Evolutionary conservation across 768 basidiomycete genomes (phyloP).

Genomic region (Pleurotus ostreatus): DNA sequence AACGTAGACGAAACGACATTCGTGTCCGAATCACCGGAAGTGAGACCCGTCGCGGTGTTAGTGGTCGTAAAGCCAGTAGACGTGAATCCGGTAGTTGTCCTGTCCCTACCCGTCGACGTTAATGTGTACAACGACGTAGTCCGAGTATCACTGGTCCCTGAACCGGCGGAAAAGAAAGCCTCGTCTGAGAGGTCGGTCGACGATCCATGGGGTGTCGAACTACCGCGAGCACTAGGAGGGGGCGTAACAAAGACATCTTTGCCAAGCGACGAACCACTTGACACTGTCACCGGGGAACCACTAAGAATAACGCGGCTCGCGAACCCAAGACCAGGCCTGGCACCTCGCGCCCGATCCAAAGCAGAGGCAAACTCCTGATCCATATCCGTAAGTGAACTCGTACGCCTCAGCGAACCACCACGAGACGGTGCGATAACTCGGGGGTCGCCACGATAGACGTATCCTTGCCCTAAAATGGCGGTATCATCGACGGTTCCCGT

Average conservation of each 20-base stretch:
- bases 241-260: conserved; percentile 38
- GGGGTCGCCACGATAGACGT: conserved; percentile 69
- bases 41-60: conserved; percentile 22
- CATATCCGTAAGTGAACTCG: conserved; percentile 78
- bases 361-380: conserved; percentile 51
- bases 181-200: conserved; percentile 27
- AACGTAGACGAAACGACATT: conserved; percentile 46
- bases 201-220: conserved; percentile 11
- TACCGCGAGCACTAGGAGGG: conserved; percentile 31
- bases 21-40: conserved; percentile 35
- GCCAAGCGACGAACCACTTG: conserved; percentile 57
- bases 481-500: conserved; percentile 72
- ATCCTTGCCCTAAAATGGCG: conserved; percentile 60
- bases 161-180: conserved; percentile 36
- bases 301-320: conserved; percentile 32
- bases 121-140: conserved; percentile 36
- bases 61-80: conserved; percentile 24
- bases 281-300: conserved; percentile 68
- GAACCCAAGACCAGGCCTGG: conserved; percentile 31
- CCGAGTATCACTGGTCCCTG: conserved; percentile 23
- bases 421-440: conserved; percentile 69
- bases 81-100: conserved; percentile 10
- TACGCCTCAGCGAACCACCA: conserved; percentile 40
- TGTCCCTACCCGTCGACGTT: conserved; percentile 22
- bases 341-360: conserved; percentile 41